phyloP scores from a whole-genome alignment of 23 red algal species.

The Gracilaria vermiculophylla region DNA sequence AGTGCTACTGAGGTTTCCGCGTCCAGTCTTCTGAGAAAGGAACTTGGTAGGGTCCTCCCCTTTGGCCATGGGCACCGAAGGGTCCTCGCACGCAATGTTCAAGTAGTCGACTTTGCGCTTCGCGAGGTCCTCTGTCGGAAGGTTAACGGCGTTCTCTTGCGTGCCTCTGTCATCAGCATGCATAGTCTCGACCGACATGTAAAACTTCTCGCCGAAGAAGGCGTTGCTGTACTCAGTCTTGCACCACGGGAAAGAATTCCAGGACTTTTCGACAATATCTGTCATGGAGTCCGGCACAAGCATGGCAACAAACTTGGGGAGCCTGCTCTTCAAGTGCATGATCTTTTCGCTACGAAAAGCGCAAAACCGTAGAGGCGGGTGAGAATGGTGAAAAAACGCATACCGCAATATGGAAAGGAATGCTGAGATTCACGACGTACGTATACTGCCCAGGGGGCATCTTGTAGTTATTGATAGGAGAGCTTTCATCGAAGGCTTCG shows the following conservation, averaged over 20 bases:
- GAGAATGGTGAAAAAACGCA: background rate
- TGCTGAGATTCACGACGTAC: background rate
- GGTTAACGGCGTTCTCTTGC: constrained; percentile 70
- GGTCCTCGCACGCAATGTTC: constrained; percentile 84
- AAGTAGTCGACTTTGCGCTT: constrained; percentile 95
- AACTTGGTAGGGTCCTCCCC: constrained; percentile 80
- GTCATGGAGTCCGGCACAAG: constrained; percentile 76
- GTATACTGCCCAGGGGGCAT: constrained; percentile 85
- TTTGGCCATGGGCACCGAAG: constrained; percentile 41
- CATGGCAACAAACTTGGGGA: constrained; percentile 77
- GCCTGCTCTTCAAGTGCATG: constrained; percentile 70
- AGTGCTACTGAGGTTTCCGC: constrained; percentile 63
- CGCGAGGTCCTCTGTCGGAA: constrained; percentile 60
- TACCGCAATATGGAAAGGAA: background rate
- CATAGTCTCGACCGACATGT: constrained; percentile 75
- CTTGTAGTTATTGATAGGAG: constrained; percentile 55
- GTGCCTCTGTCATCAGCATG: constrained; percentile 81
- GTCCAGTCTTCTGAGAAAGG: constrained; percentile 63
- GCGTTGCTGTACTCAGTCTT: constrained; percentile 82
- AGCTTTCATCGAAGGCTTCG: constrained; percentile 49
- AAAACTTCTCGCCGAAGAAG: constrained; percentile 85
- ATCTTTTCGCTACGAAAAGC: constrained; percentile 62
- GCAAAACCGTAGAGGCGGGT: too few species aligned
- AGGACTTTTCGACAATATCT: constrained; percentile 76
- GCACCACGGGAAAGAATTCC: constrained; percentile 89